These are phyloP conservation scores for Coleophoma crateriformis DNA, from an alignment of 2,329 filamentous ascomycete species.

Conservation along the genomic window DNA sequence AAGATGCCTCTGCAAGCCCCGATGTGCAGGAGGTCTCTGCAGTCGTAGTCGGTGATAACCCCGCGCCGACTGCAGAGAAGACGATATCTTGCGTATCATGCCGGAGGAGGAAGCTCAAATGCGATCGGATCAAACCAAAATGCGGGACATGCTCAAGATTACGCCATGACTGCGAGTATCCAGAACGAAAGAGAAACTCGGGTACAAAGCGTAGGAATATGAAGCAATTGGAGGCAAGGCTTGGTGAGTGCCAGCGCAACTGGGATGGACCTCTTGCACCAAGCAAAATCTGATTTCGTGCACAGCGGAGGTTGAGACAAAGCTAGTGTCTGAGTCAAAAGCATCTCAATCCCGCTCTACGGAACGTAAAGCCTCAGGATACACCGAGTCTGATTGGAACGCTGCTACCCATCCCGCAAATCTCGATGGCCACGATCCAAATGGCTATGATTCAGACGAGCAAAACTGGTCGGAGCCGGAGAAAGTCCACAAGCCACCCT, in stretches of 20 bases:
- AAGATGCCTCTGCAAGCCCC: neutral
- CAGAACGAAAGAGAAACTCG: conserved; percentile 62
- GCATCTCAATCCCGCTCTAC: neutral
- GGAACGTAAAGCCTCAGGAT: neutral
- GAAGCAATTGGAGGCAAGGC: conserved; percentile 69
- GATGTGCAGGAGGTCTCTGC: neutral
- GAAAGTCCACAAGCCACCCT: neutral
- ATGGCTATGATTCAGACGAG: too few species aligned
- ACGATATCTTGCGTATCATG: conserved; percentile 71
- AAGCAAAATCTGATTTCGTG: neutral
- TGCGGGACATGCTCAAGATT: conserved; percentile 57
- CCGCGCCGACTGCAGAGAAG: neutral
- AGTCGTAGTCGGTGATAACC: neutral
- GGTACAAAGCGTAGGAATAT: conserved; percentile 64
- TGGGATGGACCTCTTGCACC: too few species aligned
- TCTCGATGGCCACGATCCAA: too few species aligned
- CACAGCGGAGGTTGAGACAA: conserved; percentile 6
- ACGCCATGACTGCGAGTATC: conserved; percentile 58
- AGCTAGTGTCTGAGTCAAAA: neutral
- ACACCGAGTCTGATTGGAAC: neutral
- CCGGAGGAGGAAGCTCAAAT: conserved; percentile 75
- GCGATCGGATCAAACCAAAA: conserved; percentile 54
- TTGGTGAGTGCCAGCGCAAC: conserved; percentile 57
- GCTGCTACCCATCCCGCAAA: neutral
- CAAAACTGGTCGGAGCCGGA: too few species aligned